A percentile compares a stretch with the other conserved stretches of the same genome.
phyloP scores from a whole-genome alignment of 2,329 filamentous ascomycete species.

The Aureobasidium vineae region DNA sequence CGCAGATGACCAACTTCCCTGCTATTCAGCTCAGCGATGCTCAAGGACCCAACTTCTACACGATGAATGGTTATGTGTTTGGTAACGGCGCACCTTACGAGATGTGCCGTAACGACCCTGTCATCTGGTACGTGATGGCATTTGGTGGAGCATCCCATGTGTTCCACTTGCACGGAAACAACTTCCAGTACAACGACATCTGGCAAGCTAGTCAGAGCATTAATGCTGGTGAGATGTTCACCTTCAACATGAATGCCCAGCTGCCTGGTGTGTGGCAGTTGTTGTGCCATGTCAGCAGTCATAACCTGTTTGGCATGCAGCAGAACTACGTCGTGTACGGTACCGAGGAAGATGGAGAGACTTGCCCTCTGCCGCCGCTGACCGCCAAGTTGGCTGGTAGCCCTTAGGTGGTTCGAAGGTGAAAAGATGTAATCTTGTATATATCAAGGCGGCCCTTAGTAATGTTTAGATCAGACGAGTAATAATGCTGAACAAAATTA shows the following conservation, averaged over 20 bases:
- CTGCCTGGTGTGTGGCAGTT: conserved; percentile 34
- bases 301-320: conserved; percentile 33
- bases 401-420: neutral
- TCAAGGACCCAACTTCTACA: conserved; percentile 31
- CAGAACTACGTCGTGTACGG: conserved; percentile 31
- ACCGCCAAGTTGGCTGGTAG: conserved; percentile 20
- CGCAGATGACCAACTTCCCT: conserved; percentile 31
- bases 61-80: conserved; percentile 36
- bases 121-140: conserved; percentile 38
- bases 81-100: conserved; percentile 36
- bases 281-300: conserved; percentile 33
- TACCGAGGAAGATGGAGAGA: conserved; percentile 16
- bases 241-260: conserved; percentile 34
- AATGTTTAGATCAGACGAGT: neutral
- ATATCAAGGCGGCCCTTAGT: neutral
- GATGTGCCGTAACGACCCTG: conserved; percentile 36
- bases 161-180: conserved; percentile 37
- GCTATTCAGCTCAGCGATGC: conserved; percentile 25
- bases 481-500: neutral
- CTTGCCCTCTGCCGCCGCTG: conserved; percentile 31
- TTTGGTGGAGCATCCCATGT: conserved; percentile 34
- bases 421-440: neutral
- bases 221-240: conserved; percentile 35
- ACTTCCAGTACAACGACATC: conserved; percentile 30
- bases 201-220: conserved; percentile 27